Conservation (phyloP, 2,329 filamentous ascomycete genomes). For the Allantophomopsis lycopodina region DNA sequence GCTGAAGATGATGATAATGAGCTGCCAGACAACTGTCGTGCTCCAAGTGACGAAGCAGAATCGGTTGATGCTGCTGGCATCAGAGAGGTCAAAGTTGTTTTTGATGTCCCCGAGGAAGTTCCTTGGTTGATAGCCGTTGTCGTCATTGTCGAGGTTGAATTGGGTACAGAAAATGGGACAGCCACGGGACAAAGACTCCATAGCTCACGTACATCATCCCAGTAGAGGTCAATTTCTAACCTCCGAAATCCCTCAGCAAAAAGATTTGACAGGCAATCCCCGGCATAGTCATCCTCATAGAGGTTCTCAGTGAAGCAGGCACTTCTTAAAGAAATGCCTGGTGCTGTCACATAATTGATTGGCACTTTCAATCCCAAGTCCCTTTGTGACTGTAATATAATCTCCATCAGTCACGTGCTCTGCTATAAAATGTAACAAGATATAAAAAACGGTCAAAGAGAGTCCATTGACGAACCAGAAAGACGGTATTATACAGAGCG, state of each 20-base stretch:
- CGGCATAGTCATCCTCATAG: slow-evolving; percentile 36
- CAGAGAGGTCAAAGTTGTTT: neutral
- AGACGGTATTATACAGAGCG: slow-evolving; percentile 14
- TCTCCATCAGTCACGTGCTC: too few species aligned
- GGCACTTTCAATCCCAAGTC: slow-evolving; percentile 45
- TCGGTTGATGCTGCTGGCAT: neutral
- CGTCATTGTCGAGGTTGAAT: slow-evolving; percentile 9
- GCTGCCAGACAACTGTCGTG: neutral
- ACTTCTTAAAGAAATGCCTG: slow-evolving; percentile 38
- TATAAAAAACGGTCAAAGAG: too few species aligned
- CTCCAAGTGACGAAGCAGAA: neutral
- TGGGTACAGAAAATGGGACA: slow-evolving; percentile 21
- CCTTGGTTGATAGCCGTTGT: slow-evolving; percentile 6
- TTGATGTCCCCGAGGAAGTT: slow-evolving; percentile 8
- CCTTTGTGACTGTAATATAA: slow-evolving; percentile 33
- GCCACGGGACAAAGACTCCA: slow-evolving; percentile 50
- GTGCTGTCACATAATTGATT: slow-evolving; percentile 45
- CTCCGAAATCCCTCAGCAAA: slow-evolving; percentile 43
- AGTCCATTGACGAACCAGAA: slow-evolving; percentile 14
- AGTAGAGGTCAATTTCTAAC: slow-evolving; percentile 47
- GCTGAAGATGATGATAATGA: neutral
- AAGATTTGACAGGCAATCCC: slow-evolving; percentile 47
- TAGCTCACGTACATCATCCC: slow-evolving; percentile 35
- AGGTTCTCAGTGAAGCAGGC: slow-evolving; percentile 41
- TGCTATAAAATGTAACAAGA: too few species aligned